Base-by-base conservation (phyloP, 73 alveolate species). In the Blepharisma stoltei region DNA sequence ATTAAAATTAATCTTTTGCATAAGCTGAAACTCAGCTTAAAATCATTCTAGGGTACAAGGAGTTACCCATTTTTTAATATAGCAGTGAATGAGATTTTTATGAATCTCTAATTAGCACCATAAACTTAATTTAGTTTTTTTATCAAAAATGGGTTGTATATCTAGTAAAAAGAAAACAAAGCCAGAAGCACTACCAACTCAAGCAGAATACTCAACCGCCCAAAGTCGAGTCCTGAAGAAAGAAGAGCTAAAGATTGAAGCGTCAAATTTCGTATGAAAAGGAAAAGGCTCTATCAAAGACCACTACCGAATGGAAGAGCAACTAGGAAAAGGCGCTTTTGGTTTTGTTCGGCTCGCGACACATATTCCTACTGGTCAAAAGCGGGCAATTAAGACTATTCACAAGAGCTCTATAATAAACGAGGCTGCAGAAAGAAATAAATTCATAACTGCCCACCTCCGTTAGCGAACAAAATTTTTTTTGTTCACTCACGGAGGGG, bases 301-400 rank as follows among this genome's bases (percentile, higher is more conserved):
- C 3, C 14, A 14, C 23, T 60, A 60, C 4, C 14, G 23, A 60
- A 60, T 60, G 14, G 73, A 38, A 25, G 18, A 60, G 23, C 14
- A 60, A 25, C 73, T 60, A 8, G 73, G 73, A 20, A 38, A n/a
- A 18, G 73, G 73, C 2, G 14, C 73, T 1, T 60, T 20, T 60
- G 73, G 73, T 2, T 14, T 25, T 5, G 73, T 60, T 20, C 14
- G 73, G 23, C 73, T 60, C 14, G 73, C 45, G 0, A n/a, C 11
- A 25, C 73, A 60, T 25, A 60, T 18, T 2, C 37, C 45, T 60
- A 60, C 49, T 2, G 46, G 46, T 4, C 49, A 60, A 25, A 60
- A 60, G 23, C 37, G 73, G 14, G 73, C 73, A 25, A 60, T 60
- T 20, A 60, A 60, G 73, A 14, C 73, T 8, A 60, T 60, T 20